Evolutionary conservation across 129 eudicot genomes (phyloP).

Genomic region (Ambrosia artemisiifolia): DNA sequence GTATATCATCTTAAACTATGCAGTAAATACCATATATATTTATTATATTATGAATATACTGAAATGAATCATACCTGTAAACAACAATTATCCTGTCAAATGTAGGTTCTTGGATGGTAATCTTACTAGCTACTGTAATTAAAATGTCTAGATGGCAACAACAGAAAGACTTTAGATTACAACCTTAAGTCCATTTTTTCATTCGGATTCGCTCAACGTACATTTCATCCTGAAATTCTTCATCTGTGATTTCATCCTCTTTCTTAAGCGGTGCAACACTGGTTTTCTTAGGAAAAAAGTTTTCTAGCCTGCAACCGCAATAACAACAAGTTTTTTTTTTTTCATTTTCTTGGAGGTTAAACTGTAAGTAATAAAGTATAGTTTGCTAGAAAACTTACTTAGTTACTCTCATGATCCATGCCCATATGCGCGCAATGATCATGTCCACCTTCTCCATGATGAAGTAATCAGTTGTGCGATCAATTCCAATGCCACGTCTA

Average conservation of each 20-base stretch:
- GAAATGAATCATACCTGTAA: slow-evolving; percentile 59
- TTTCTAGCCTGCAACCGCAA: slow-evolving; percentile 47
- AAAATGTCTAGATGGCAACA: not conserved
- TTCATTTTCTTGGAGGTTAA: not conserved
- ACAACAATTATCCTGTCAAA: slow-evolving; percentile 95
- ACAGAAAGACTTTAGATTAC: not conserved
- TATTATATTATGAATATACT: not conserved
- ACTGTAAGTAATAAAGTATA: not conserved
- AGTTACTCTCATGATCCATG: slow-evolving; percentile 68
- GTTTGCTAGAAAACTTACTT: slow-evolving; percentile 34
- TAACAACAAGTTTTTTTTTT: not conserved
- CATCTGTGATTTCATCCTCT: slow-evolving; percentile 44
- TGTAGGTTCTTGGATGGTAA: slow-evolving; percentile 93
- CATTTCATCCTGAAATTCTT: slow-evolving; percentile 46
- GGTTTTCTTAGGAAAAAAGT: slow-evolving; percentile 39
- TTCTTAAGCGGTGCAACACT: slow-evolving; percentile 16
- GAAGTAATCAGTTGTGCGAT: slow-evolving; percentile 74
- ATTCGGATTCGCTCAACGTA: slow-evolving; percentile 80
- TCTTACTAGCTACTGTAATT: slow-evolving; percentile 39
- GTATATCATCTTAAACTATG: too few species aligned
- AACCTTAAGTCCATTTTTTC: slow-evolving; percentile 84
- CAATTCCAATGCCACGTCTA: slow-evolving; percentile 94
- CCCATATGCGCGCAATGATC: slow-evolving; percentile 74
- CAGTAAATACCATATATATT: not conserved
- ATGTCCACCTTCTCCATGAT: slow-evolving; percentile 80